Evolutionary conservation across 768 basidiomycete species (phyloP), one percentile per base, ranked within the genome.

Genomic region (Lactarius pseudohatsudake): DNA sequence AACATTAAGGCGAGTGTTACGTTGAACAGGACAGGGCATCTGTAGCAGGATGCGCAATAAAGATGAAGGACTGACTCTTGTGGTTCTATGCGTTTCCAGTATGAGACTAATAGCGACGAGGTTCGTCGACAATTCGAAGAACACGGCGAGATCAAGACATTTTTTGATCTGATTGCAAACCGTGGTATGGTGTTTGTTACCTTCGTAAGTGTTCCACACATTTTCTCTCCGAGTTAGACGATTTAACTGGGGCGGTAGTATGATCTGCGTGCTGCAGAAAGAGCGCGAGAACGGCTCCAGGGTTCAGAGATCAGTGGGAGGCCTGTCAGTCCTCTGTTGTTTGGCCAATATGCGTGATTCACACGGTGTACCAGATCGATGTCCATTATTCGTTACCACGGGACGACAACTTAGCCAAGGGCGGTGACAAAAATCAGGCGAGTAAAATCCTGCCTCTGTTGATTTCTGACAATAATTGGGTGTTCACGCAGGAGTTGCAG

Each of bases 171-270:
- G 22, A 92, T 98, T 69, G 85, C 87, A 58, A 96, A 91, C 13
- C 84, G 97, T 67, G 97, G 97, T n/a, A 97, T 99, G 92, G 91
- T 98, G 16, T 99, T 99, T 76, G 91, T 98, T 55, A 99, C 96
- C 57, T 99, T 93, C 76, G 97, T 98, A 79, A 85, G 96, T 86
- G 58, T 55, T 57, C 15, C 38, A 45, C n/a, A 53, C 38, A 10
- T 36, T 50, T 50, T 53, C 47, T 60, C 45, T 18, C 9, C 15
- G 36, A 60, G 32, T 59, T 34, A 60, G 26, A 53, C 22, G 36
- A 40, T 45, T 64, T n/a, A 38, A 36, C 38, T 10, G 16, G 13
- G 53, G 55, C 28, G 58, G 18, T 73, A 99, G 97, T 98, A 79
- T 76, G 97, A 99, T 76, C 77, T 97, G 18, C 86, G 97, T 67